Conservation (phyloP, 768 basidiomycete genomes). For the Tricholoma hemisulphureum region DNA sequence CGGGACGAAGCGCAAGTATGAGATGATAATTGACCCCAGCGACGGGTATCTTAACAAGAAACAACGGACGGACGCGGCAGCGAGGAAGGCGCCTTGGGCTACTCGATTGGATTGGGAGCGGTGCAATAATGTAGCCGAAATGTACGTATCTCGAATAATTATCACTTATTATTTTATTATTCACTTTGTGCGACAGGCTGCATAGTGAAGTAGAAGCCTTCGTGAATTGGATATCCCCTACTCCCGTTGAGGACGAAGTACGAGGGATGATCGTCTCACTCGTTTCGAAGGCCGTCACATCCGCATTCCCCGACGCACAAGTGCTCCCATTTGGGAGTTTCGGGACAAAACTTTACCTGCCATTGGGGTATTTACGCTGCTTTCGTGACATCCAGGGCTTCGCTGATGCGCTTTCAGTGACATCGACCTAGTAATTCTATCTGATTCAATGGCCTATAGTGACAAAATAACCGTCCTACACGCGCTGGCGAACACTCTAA, state of each 20-base stretch:
- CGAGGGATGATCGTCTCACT: constrained; percentile 69
- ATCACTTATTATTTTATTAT: constrained; percentile 4
- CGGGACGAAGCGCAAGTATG: constrained; percentile 47
- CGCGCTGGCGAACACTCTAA: constrained; percentile 74
- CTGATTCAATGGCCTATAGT: constrained; percentile 66
- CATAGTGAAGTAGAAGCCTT: constrained; percentile 87
- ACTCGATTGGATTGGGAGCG: constrained; percentile 65
- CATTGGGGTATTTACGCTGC: constrained; percentile 63
- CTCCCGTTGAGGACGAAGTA: constrained; percentile 80
- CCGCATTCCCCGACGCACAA: constrained; percentile 74
- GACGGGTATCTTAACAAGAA: constrained; percentile 55
- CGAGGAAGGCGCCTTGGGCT: constrained; percentile 71
- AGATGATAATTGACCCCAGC: constrained; percentile 40
- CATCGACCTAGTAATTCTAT: constrained; percentile 92
- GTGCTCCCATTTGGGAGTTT: constrained; percentile 91
- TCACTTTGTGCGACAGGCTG: constrained; percentile 59
- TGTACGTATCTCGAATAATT: constrained; percentile 49
- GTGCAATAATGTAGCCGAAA: constrained; percentile 77
- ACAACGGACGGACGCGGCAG: constrained; percentile 49
- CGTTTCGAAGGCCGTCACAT: constrained; percentile 63
- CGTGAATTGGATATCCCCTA: constrained; percentile 84
- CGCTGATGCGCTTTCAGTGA: constrained; percentile 54
- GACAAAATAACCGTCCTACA: constrained; percentile 70
- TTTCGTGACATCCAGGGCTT: constrained; percentile 7
- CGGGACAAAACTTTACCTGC: constrained; percentile 91